Evolutionary conservation across 176 grass and related monocot genomes (phyloP), one percentile per base, ranked within the genome.

Genomic region (Carex kokanica): DNA sequence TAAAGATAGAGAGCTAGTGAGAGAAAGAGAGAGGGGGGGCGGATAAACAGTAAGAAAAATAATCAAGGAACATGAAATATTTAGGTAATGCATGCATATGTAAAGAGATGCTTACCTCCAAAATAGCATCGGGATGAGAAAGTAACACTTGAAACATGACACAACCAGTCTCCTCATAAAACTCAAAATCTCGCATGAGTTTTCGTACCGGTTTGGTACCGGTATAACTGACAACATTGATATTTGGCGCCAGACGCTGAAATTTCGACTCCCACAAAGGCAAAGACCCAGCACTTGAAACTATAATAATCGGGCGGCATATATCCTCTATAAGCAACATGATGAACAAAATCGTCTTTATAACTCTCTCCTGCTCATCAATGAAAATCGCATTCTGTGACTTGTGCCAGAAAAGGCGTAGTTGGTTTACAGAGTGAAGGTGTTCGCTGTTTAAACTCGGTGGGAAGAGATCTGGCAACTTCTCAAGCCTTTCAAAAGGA

Each of bases 101-200:
- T 53, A 66, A 84, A 41, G 73, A 43, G 29, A 57, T 49, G 40
- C 8, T 82, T 93, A 97, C 94, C 94, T 97, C 92, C 82, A 89
- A 20, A 24, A 94, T 74, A 27, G 83, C 90, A 88, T 94, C 90
- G 66, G 88, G 88, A 81, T 94, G 88, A 78, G 92, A 89, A 81
- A 97, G 75, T 32, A 97, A 87, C 72, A 97, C 94, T 88, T 97
- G 92, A 25, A 97, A 91, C 90, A 94, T 92, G 74, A 94, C 83
- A 40, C 75, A 89, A 72, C 88, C 78, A 78, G 81, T 71, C 63
- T 91, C 75, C 60, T 88, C 70, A 89, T 87, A 91, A 80, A 97
- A 97, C 83, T 97, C 92, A 71, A 91, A 51, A 89, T 86, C 81
- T 85, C 27, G 91, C 85, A 97, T 92, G 47, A 87, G 82, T 88